phyloP scores from a whole-genome alignment of 139 green algal species.

The Chlorella vulgaris region DNA sequence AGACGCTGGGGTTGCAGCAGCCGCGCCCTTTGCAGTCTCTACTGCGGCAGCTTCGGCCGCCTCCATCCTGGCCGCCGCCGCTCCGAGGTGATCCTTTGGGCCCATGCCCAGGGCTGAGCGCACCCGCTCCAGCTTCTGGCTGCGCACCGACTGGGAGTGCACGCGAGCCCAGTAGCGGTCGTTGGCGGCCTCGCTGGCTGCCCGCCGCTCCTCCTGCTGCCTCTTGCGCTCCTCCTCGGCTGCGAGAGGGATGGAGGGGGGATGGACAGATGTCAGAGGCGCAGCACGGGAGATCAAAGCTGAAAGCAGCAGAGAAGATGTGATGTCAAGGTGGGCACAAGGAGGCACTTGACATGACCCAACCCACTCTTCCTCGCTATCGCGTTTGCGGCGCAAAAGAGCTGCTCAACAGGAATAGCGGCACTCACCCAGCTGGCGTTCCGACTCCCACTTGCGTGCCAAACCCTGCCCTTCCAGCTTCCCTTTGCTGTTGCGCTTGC shows the following conservation, averaged over 20 bases:
- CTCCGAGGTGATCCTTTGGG: slow-evolving; percentile 10
- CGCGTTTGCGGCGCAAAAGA: neutral
- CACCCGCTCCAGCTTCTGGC: slow-evolving; percentile 4
- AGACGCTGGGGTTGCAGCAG: neutral
- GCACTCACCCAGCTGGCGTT: slow-evolving; percentile 11
- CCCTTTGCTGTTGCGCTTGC: neutral
- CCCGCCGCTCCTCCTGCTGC: neutral
- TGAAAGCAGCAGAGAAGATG: neutral
- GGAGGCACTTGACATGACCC: neutral
- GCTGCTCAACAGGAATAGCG: neutral
- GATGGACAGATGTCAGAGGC: neutral
- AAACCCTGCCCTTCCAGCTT: neutral
- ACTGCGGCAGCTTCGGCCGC: neutral
- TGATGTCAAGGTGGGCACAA: neutral
- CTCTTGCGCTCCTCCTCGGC: slow-evolving; percentile 2
- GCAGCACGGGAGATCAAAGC: no score
- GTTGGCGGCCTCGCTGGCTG: neutral
- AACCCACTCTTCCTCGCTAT: neutral
- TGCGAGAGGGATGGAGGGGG: neutral
- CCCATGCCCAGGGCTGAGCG: neutral
- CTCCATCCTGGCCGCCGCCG: slow-evolving; percentile 4
- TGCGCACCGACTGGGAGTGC: neutral
- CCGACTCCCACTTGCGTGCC: slow-evolving; percentile 13
- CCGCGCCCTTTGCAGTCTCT: neutral
- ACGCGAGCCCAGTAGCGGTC: neutral